Evolutionary conservation across 768 basidiomycete species (phyloP).

Genomic region (Leucogyrophana mollusca): DNA sequence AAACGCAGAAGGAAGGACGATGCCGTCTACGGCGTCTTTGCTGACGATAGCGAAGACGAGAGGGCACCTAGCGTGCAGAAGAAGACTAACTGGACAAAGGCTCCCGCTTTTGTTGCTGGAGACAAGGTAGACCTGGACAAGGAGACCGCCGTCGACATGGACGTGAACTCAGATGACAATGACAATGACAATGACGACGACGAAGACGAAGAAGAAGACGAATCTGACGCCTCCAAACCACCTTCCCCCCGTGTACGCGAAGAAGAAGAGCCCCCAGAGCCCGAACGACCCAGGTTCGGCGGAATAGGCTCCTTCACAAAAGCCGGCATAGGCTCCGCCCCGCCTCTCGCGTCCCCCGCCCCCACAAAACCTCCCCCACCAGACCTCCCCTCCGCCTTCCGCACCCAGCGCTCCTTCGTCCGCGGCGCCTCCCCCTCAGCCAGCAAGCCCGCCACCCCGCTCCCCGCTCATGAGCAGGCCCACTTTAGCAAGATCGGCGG

Average conservation of each 20-base stretch:
- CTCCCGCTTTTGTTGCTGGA: constrained; percentile 71
- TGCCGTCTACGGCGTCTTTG: constrained; percentile 76
- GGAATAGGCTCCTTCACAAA: constrained; percentile 38
- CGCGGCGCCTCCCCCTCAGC: constrained; percentile 49
- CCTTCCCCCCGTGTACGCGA: constrained; percentile 56
- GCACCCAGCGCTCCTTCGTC: constrained; percentile 50
- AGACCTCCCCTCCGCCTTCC: constrained; percentile 37
- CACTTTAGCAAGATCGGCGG: constrained; percentile 82
- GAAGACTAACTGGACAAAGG: constrained; percentile 70
- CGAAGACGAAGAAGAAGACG: constrained; percentile 38
- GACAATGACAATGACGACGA: constrained; percentile 29
- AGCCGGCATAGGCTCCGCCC: constrained; percentile 32
- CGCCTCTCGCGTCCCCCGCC: constrained; percentile 21
- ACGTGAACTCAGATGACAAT: constrained; percentile 27
- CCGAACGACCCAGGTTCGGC: constrained; percentile 40
- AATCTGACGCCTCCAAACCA: constrained; percentile 50
- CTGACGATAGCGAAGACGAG: constrained; percentile 68
- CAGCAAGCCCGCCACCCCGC: constrained; percentile 43
- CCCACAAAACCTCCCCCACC: constrained; percentile 15
- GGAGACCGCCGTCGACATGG: constrained; percentile 42
- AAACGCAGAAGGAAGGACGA: constrained; percentile 74
- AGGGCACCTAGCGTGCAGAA: constrained; percentile 33
- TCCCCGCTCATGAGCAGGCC: constrained; percentile 65
- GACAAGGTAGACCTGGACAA: constrained; percentile 41
- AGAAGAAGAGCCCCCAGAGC: constrained; percentile 35